Conservation (phyloP, 371 early-diverging fungal genomes). For the Mortierella sp. region DNA sequence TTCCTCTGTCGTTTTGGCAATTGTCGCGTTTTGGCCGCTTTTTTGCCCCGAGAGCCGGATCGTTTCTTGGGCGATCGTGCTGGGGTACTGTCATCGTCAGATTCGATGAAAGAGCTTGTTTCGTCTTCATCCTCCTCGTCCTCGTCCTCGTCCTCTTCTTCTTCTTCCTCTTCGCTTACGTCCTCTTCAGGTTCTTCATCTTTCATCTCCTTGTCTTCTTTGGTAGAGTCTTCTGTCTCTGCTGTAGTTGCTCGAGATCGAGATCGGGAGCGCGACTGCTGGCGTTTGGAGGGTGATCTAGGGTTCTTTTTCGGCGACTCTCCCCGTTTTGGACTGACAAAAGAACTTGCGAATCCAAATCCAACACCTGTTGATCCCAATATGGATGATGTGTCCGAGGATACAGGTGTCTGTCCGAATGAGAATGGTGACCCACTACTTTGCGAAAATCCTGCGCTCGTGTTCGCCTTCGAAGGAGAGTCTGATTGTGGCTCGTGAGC, state of each 20-base stretch:
- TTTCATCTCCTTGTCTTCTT: background rate
- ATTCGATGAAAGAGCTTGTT: too few species aligned
- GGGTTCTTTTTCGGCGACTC: background rate
- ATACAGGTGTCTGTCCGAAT: constrained; percentile 24
- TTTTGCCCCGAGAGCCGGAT: background rate
- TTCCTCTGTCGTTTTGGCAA: too few species aligned
- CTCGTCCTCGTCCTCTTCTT: too few species aligned
- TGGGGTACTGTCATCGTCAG: background rate
- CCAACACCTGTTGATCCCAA: constrained; percentile 22
- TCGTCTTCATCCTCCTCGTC: background rate
- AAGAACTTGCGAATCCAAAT: constrained; percentile 36
- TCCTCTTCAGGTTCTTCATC: background rate
- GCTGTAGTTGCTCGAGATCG: background rate
- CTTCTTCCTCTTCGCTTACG: too few species aligned
- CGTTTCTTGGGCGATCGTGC: background rate
- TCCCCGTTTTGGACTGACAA: constrained; percentile 2
- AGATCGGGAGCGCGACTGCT: background rate
- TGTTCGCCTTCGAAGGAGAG: background rate
- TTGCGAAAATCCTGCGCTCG: background rate
- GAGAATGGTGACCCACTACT: constrained; percentile 1
- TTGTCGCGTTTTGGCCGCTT: too few species aligned
- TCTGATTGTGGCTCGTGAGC: constrained; percentile 10
- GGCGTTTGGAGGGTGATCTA: background rate
- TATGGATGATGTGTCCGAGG: background rate
- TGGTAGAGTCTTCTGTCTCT: background rate